Evolutionary conservation across 139 green algal species (phyloP), one percentile per base, ranked within the genome.

Genomic region (Zygnema circumcarinatum): DNA sequence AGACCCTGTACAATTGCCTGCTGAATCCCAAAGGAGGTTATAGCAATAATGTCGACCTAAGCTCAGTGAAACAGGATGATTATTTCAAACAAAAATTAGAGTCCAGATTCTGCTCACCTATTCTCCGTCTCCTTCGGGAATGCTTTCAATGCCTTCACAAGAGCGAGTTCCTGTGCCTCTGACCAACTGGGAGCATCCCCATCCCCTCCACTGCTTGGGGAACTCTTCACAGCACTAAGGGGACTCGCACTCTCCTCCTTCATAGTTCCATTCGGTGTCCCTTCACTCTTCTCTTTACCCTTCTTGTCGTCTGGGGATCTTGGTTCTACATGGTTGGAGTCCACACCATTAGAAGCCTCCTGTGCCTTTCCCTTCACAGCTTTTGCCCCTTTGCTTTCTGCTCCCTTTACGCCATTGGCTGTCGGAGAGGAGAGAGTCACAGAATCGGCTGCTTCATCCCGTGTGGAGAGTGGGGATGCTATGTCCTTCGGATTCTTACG

Each of bases 141-240:
- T 47, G 91, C 79, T 93, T 98, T 98, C 16, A 98, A 87, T 1
- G 96, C 96, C 84, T 97, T 94, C 40, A 98, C 95, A 42, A 98
- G 91, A 0, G 93, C 94, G 53, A 97, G 79, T 90, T 97, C 93
- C 90, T 98, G 94, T 74, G 87, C 94, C 67, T 96, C 92, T 7
- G 74, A 94, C 96, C 96, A 98, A 38, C 82, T 29, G 29, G 29
- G 32, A 38, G 22, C 20, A 85, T 36, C 73, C 3, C 31, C 20
- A 2, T 21, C 39, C 11, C 83, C 89, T 68, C 47, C 84, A 29
- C 84, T 85, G n/a, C n/a, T n/a, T n/a, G n/a, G n/a, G n/a, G n/a
- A n/a, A n/a, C n/a, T n/a, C n/a, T n/a, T n/a, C n/a, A n/a, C n/a
- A n/a, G n/a, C n/a, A n/a, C n/a, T n/a, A n/a, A n/a, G n/a, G n/a